A percentile compares a stretch with the other conserved stretches of the same genome.
Conservation (phyloP, 2,329 filamentous ascomycete genomes). For the Fusarium sp. region DNA sequence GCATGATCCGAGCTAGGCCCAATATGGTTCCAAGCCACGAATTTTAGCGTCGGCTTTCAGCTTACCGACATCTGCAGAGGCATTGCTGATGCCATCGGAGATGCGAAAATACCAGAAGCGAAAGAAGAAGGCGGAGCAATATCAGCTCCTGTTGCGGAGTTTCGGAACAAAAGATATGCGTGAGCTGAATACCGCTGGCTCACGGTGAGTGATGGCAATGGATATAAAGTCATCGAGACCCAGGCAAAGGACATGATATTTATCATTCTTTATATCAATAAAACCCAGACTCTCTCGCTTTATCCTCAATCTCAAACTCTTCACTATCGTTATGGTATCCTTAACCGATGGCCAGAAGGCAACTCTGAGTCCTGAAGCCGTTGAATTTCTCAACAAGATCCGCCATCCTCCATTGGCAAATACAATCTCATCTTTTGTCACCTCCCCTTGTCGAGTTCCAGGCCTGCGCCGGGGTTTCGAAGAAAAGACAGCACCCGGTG, state of each 20-base stretch:
- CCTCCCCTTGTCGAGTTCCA: neutral
- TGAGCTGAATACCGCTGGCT: no score
- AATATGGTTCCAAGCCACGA: neutral
- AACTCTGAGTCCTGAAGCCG: neutral
- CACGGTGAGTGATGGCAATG: no score
- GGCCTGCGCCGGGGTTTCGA: neutral
- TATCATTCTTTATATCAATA: no score
- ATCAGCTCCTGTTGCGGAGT: rapidly evolving
- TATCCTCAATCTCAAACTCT: neutral
- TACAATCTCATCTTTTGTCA: neutral
- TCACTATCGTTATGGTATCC: neutral
- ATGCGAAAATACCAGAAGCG: rapidly evolving
- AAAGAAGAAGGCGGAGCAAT: neutral
- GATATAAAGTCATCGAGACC: neutral
- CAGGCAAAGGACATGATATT: neutral
- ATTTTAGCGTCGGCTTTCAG: neutral
- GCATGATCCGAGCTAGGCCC: neutral
- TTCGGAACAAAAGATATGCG: no score
- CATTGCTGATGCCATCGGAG: neutral
- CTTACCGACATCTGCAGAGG: rapidly evolving
- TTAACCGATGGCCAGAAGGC: neutral
- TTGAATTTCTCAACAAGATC: neutral
- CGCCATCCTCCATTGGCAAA: neutral
- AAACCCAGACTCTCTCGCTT: neutral
- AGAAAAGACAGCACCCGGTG: neutral